These are phyloP conservation scores for Cyclospora cayetanensis DNA, from an alignment of 169 alveolate species.

Conservation along the genomic window DNA sequence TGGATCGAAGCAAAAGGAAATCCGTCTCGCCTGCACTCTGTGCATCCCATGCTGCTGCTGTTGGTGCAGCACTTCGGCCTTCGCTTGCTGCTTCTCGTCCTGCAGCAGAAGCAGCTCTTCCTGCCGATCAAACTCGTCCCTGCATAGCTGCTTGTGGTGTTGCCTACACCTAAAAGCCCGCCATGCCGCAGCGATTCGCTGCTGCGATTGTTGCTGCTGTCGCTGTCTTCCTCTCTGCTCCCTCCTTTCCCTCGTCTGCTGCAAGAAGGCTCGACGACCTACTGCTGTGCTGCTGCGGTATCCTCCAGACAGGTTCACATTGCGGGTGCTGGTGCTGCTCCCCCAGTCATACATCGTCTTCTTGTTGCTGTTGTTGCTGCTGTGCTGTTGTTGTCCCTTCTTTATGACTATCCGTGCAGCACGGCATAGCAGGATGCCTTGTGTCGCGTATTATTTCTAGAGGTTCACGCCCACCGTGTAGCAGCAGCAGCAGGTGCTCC, in stretches of 20 bases:
- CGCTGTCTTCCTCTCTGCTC: constrained; percentile 20
- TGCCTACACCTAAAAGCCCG: background rate
- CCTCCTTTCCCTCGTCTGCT: background rate
- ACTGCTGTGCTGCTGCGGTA: background rate
- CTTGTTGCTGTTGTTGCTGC: background rate
- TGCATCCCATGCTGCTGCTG: background rate
- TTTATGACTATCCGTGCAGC: background rate
- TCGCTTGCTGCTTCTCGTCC: background rate
- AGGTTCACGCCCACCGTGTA: too few species aligned
- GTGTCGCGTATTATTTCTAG: background rate
- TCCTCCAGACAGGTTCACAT: background rate
- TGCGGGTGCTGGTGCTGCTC: constrained; percentile 5
- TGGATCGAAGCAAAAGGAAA: constrained; percentile 11
- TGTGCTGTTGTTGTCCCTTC: background rate
- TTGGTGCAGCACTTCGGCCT: too few species aligned
- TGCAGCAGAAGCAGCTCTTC: background rate
- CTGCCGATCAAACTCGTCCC: background rate
- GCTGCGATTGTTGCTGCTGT: constrained; percentile 5
- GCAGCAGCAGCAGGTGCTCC: background rate
- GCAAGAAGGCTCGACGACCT: background rate
- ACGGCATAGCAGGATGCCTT: background rate
- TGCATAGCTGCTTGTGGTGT: background rate
- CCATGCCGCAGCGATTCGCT: background rate
- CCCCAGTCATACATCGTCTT: background rate
- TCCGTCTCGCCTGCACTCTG: background rate